Evolutionary conservation across 306 rosid genomes (phyloP).

Genomic region (Vachellia collinsii): DNA sequence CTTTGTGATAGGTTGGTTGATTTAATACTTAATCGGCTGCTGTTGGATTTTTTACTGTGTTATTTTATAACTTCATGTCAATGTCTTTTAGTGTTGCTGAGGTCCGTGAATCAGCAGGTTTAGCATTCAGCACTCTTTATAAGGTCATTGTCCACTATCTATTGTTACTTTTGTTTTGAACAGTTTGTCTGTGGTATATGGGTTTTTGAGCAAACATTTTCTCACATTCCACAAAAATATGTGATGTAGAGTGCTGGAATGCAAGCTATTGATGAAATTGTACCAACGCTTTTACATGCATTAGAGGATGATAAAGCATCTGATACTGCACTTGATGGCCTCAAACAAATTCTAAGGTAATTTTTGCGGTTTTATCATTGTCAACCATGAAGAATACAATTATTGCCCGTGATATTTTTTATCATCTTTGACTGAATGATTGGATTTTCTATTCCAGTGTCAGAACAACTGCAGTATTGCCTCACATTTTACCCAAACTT

Average conservation of each 20-base stretch:
- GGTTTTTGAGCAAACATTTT: slow-evolving; percentile 1
- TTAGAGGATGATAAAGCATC: slow-evolving; percentile 89
- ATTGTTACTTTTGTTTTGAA: slow-evolving; percentile 15
- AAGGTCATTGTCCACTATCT: slow-evolving; percentile 55
- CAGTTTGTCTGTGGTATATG: background rate
- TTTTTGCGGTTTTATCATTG: slow-evolving; percentile 1
- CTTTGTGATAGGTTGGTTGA: slow-evolving; percentile 83
- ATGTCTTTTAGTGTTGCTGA: slow-evolving; percentile 64
- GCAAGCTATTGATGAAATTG: slow-evolving; percentile 98
- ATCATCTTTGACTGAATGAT: slow-evolving; percentile 33
- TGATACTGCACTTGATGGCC: slow-evolving; percentile 97
- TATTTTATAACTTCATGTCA: slow-evolving; percentile 28
- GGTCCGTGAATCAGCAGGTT: slow-evolving; percentile 95
- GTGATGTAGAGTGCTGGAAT: slow-evolving; percentile 86
- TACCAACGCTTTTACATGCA: slow-evolving; percentile 94
- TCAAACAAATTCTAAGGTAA: slow-evolving; percentile 95
- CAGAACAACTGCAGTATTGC: slow-evolving; percentile 89
- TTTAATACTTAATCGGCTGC: slow-evolving; percentile 21
- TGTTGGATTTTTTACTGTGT: slow-evolving; percentile 9
- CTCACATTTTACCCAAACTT: slow-evolving; percentile 94
- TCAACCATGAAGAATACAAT: slow-evolving; percentile 3
- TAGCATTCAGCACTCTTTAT: slow-evolving; percentile 94
- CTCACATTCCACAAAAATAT: background rate
- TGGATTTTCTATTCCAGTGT: slow-evolving; percentile 55
- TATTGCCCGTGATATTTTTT: slow-evolving; percentile 18